Evolutionary conservation across 176 grass and related monocot species (phyloP).

Genomic region (Miscanthus lutarioriparius): DNA sequence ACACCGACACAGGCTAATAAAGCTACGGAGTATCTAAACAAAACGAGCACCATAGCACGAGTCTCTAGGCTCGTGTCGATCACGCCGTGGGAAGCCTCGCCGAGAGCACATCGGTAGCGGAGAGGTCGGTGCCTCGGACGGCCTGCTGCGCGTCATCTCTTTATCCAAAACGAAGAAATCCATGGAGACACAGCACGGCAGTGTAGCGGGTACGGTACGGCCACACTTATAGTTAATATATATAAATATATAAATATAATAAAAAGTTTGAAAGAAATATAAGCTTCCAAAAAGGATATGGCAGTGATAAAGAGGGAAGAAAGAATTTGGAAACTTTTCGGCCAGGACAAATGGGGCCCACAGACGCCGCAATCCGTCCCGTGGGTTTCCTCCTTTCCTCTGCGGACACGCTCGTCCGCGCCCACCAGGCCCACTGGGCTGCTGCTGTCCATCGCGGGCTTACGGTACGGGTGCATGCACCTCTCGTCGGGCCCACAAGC

Average conservation of each 20-base stretch:
- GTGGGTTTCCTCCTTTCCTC: not conserved
- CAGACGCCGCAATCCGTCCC: conserved; percentile 2
- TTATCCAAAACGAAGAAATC: not conserved
- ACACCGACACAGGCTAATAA: not conserved
- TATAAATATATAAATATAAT: no score
- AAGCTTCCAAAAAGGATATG: not conserved
- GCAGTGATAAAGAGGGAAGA: not conserved
- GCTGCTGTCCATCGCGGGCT: not conserved
- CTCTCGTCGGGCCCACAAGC: not conserved
- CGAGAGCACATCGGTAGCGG: not conserved
- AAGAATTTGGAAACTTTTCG: not conserved
- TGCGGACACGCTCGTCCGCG: not conserved
- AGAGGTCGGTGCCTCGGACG: conserved; percentile 36
- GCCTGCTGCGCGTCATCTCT: not conserved
- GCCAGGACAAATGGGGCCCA: not conserved
- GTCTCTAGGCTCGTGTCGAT: conserved; percentile 5
- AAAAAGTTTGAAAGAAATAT: no score
- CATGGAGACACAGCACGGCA: not conserved
- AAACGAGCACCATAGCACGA: not conserved
- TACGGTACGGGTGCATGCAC: not conserved
- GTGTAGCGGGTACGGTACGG: not conserved
- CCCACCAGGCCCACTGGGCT: conserved; percentile 29
- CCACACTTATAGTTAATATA: not conserved
- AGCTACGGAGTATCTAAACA: not conserved
- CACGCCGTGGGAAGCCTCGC: not conserved